These are phyloP conservation scores for Fraxinus ornus DNA, from an alignment of 305 asterid species.

Conservation along the genomic window DNA sequence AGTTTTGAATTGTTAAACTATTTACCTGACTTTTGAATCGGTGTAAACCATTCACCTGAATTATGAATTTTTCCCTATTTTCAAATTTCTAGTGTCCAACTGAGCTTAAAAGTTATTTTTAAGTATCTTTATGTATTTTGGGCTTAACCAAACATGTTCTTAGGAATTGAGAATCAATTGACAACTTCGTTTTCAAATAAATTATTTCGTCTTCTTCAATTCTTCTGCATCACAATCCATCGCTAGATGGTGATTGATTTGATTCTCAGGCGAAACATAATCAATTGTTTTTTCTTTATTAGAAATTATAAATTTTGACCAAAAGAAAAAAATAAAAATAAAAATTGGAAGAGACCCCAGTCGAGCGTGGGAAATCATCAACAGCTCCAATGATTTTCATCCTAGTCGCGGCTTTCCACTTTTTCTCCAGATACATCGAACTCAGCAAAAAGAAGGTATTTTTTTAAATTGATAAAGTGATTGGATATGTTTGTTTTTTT, in stretches of 20 bases:
- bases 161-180: too few species aligned
- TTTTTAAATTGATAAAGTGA: neutral
- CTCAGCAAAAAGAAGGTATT: conserved; percentile 51
- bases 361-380: conserved; percentile 50
- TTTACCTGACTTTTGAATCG: too few species aligned
- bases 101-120: too few species aligned
- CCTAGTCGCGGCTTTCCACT: conserved; percentile 57
- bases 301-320: neutral
- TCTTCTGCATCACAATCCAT: neutral
- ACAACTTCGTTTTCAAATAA: too few species aligned
- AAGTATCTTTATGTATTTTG: too few species aligned
- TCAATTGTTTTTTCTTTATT: neutral
- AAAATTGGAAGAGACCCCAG: conserved; percentile 59
- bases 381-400: conserved; percentile 73
- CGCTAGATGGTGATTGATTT: neutral
- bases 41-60: too few species aligned
- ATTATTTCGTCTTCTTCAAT: neutral
- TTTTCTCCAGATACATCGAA: conserved; percentile 59
- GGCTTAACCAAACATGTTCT: too few species aligned
- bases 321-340: neutral
- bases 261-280: neutral
- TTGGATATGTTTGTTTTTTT: neutral
- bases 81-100: too few species aligned
- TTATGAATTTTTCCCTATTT: too few species aligned
- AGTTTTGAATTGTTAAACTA: too few species aligned